Base-by-base conservation (phyloP, 2,329 filamentous ascomycete genomes). In the Myriosclerotinia duriaeana region DNA sequence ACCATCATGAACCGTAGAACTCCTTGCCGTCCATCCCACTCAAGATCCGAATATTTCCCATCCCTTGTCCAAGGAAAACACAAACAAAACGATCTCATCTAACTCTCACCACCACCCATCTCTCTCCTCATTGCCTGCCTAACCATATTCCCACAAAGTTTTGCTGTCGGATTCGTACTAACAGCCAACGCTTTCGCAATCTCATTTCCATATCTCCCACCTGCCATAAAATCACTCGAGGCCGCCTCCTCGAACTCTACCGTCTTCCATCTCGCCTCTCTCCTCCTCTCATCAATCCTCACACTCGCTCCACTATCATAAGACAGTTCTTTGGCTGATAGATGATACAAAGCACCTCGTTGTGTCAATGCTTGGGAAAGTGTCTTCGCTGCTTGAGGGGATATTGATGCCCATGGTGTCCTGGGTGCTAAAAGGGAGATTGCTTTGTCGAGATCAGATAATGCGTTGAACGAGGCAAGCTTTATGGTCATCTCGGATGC, bases 301-400 rank as follows among this genome's bases (percentile, higher is more conserved):
- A 61, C 46, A 38, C 22, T 55, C 81, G 66, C 60, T 40, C 68
- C 54, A 30, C 56, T 0, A 34, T 67, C 61, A 44, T 55, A 7
- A 36, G 67, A 64, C 8, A 74, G 69, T 0, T 65, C 59, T 61
- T 74, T 89, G 66, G 84, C 81, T 1, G 86, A 87, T 70, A 81
- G 80, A 69, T 87, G 83, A 71, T 88, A 88, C 46, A 90, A 78
- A 44, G 86, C 86, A 3, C 85, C 90, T 59, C 89, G 83, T 76
- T 93, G 90, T 0, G 89, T 92, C 72, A 91, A 85, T 5, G 89
- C 87, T 71, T 88, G 85, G 1, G 88, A 86, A 11, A 94, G 78
- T 0, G 89, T 88, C 66, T 84, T 87, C 14, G 85, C 87, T 40
- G 86, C 84, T 62, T 87, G 84, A 8, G 86, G 82, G 2, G 89